Evolutionary conservation across 495 filamentous ascomycete genomes (phyloP), one percentile per base, ranked within the genome.

Genomic region (Xylaria intraflava): DNA sequence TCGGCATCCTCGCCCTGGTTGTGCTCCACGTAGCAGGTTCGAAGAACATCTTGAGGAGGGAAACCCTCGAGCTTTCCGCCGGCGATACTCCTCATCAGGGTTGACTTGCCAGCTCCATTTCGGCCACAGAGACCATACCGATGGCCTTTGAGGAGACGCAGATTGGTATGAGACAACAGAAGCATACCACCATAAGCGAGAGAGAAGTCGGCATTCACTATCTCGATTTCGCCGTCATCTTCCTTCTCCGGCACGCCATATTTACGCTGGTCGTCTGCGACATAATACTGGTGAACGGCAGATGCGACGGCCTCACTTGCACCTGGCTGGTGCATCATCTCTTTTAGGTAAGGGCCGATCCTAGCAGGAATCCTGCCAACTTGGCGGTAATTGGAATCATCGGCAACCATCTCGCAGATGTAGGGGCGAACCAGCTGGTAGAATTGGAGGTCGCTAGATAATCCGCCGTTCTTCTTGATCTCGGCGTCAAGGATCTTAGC

Each of bases 111-210:
- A 44, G 91, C 90, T 69, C 93, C 93, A 65, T 99, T 99, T 58
- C 93, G 84, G 58, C 93, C 93, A 59, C 90, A 95, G 17, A 99
- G 86, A 66, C 93, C 93, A 63, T 99, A 99, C 19, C 93, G 85
- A 70, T 97, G 93, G 55, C 93, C 93, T 74, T 96, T 95, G 55
- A 96, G 77, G 11, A 99, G 82, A 22, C 88, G 86, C 6, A 99
- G 81, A 63, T 96, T 97, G 49, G 93, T 97, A 74, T 97, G 93
- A 12, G 87, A 95, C 17, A 99, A 82, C 59, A 99, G 77, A 57
- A 99, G 86, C 92, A 96, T 97, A 66, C 94, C 93, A 66, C 93
- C 93, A 62, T 99, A 99, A 14, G 89, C 93, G 12, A 99, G 80
- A 16, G 93, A 99, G 76, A 99, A 99, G 66, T 95, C 86, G 36